These are phyloP conservation scores for Lanmaoa rubissima DNA, from an alignment of 768 basidiomycete species.

Conservation along the genomic window DNA sequence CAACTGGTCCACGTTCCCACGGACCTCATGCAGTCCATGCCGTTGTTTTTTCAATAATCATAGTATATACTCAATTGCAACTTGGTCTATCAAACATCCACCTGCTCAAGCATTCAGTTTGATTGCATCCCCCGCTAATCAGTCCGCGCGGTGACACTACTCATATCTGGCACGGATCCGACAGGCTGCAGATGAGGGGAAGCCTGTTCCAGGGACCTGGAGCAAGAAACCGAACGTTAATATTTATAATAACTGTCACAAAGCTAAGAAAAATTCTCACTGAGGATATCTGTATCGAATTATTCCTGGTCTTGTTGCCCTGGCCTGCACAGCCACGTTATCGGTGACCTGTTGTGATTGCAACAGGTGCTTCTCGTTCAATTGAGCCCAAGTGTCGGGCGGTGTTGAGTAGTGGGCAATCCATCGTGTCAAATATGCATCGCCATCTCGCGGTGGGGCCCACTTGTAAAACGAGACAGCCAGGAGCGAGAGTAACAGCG, in stretches of 20 bases:
- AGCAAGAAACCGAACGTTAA: conserved; percentile 1
- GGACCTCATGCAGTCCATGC: conserved; percentile 2
- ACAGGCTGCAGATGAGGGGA: conserved; percentile 63
- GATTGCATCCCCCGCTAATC: conserved; percentile 11
- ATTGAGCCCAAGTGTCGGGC: conserved; percentile 49
- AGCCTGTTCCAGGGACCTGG: conserved; percentile 54
- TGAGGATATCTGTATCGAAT: conserved; percentile 72
- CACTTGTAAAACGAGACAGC: conserved; percentile 63
- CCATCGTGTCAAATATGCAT: conserved; percentile 65
- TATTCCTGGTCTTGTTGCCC: conserved; percentile 44
- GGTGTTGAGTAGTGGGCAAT: conserved; percentile 58
- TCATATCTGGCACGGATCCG: conserved; percentile 43
- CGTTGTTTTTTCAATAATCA: conserved; percentile 4
- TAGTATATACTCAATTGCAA: not conserved
- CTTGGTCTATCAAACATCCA: not conserved
- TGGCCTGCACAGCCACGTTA: conserved; percentile 40
- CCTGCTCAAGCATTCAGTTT: not conserved
- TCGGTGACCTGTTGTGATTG: conserved; percentile 42
- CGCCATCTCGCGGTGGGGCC: conserved; percentile 59
- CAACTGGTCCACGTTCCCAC: conserved; percentile 27
- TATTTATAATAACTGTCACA: not conserved
- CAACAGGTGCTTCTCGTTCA: conserved; percentile 56
- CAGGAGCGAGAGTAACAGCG: conserved; percentile 48
- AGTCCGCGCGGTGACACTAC: conserved; percentile 35
- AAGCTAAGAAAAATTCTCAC: conserved; percentile 44